A percentile compares a stretch with the other conserved stretches of the same genome.
phyloP scores from a whole-genome alignment of 306 rosid species.

The Carpinus fangiana region DNA sequence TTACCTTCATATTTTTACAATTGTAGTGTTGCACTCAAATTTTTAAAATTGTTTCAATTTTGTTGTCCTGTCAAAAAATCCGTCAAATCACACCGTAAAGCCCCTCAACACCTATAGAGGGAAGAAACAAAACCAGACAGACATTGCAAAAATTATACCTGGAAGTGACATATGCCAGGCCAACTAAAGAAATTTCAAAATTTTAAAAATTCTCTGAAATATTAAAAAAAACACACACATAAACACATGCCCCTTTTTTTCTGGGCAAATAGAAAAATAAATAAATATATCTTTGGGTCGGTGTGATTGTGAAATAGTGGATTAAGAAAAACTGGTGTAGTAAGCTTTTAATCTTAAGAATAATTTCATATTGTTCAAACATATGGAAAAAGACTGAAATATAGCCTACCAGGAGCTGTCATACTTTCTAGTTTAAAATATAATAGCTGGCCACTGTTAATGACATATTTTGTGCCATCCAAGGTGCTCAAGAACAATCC shows the following conservation, averaged over 20 bases:
- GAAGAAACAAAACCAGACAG: neutral
- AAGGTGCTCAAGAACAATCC: slow-evolving; percentile 13
- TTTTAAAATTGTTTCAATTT: neutral
- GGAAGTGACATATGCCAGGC: neutral
- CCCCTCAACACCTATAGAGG: too few relatives aligned
- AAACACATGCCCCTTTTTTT: neutral
- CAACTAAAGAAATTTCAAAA: too few relatives aligned
- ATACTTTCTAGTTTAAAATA: neutral
- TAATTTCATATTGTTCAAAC: too few relatives aligned
- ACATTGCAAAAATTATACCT: neutral
- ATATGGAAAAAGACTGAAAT: neutral
- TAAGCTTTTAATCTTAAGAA: neutral
- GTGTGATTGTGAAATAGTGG: too few relatives aligned
- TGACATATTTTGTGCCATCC: neutral
- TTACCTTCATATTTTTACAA: too few relatives aligned
- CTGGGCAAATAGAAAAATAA: too few relatives aligned
- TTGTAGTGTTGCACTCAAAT: neutral
- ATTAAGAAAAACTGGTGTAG: neutral
- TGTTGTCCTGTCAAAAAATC: neutral
- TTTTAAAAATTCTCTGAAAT: too few relatives aligned
- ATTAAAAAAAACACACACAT: neutral
- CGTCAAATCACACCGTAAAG: too few relatives aligned
- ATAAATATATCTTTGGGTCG: too few relatives aligned
- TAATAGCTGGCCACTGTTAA: neutral
- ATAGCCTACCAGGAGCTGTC: neutral